These are phyloP conservation scores for Apiospora hydei DNA, from an alignment of 2,329 filamentous ascomycete genomes.

Conservation along the genomic window DNA sequence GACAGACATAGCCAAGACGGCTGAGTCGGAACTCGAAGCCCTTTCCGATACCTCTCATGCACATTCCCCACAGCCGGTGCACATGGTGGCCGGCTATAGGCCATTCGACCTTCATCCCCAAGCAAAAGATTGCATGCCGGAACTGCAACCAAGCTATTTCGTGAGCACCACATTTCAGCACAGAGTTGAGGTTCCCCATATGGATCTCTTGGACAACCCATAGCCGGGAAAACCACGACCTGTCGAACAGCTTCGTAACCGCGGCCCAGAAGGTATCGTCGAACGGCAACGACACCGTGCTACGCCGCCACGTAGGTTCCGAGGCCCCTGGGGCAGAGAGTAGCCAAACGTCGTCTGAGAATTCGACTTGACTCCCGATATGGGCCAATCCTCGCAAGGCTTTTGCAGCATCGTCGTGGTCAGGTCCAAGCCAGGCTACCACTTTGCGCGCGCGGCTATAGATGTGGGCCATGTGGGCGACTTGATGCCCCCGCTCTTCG, in stretches of 20 bases:
- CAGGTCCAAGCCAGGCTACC: not conserved
- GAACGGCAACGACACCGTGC: not conserved
- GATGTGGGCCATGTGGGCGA: not conserved
- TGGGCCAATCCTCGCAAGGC: not conserved
- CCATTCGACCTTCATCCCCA: not conserved
- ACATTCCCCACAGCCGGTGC: not conserved
- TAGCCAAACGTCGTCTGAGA: not conserved
- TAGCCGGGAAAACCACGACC: not conserved
- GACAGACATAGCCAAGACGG: rapidly evolving
- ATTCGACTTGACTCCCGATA: not conserved
- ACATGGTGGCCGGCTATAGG: not conserved
- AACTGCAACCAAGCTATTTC: not conserved
- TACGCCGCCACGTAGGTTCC: not conserved
- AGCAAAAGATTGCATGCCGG: not conserved
- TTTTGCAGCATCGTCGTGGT: not conserved
- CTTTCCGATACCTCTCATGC: too few species aligned
- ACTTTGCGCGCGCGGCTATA: not conserved
- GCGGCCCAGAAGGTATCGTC: not conserved
- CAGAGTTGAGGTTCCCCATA: not conserved
- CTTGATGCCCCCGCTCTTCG: not conserved
- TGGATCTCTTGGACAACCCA: not conserved
- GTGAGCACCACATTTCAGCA: not conserved
- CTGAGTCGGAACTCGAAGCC: not conserved
- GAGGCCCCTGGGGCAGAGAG: not conserved
- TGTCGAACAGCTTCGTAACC: not conserved